Evolutionary conservation across 768 basidiomycete genomes (phyloP).

Genomic region (Pholiota molesta): DNA sequence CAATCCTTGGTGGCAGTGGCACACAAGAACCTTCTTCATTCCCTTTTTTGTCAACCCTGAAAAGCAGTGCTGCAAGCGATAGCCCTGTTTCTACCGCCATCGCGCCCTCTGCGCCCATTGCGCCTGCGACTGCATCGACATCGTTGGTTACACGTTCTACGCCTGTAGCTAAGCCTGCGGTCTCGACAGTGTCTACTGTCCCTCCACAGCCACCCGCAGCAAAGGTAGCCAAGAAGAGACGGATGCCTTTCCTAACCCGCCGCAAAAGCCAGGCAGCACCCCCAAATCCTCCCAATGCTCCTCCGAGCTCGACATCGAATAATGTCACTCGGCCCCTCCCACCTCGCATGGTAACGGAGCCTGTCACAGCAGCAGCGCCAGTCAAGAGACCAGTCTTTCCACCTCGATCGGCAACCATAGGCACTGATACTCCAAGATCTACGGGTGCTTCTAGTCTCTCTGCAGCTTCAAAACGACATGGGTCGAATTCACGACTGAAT

Average conservation of each 20-base stretch:
- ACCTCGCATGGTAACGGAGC: slow-evolving; percentile 19
- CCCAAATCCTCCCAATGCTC: slow-evolving; percentile 1
- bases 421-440: slow-evolving; percentile 23
- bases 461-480: slow-evolving; percentile 6
- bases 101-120: slow-evolving; percentile 5
- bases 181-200: background rate
- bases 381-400: slow-evolving; percentile 23
- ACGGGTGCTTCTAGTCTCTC: slow-evolving; percentile 10
- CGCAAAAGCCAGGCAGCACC: slow-evolving; percentile 18
- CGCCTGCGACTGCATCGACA: slow-evolving; percentile 7
- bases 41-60: slow-evolving; percentile 21
- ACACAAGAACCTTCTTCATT: slow-evolving; percentile 20
- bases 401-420: slow-evolving; percentile 26
- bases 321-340: slow-evolving; percentile 20
- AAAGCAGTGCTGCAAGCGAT: background rate
- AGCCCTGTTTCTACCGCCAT: slow-evolving; percentile 1
- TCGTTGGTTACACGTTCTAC: slow-evolving; percentile 3
- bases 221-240: slow-evolving; percentile 18
- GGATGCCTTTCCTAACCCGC: slow-evolving; percentile 29
- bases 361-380: slow-evolving; percentile 14
- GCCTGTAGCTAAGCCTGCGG: background rate
- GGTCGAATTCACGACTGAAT: slow-evolving; percentile 16
- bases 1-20: slow-evolving; percentile 21
- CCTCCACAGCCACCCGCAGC: slow-evolving; percentile 10
- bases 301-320: background rate